Evolutionary conservation across 768 basidiomycete species (phyloP).

Genomic region (Termitomyces sp.): DNA sequence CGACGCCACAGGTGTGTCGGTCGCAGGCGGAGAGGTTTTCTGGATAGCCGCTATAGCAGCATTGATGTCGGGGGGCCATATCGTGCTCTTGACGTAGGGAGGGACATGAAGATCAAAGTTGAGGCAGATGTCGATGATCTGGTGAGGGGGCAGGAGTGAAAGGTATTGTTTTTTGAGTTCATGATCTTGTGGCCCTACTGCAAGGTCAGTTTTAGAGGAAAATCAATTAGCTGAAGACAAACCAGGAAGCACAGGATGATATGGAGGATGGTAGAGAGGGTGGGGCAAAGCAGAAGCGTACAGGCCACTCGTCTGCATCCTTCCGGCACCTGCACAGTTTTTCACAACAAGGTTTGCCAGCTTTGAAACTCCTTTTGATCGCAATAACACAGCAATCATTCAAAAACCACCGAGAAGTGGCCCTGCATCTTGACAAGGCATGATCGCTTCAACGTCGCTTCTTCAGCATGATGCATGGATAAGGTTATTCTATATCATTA

Average conservation of each 20-base stretch:
- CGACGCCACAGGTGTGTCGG: slow-evolving; percentile 14
- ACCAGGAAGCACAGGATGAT: slow-evolving; percentile 31
- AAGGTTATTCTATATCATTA: not conserved
- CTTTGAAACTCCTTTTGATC: slow-evolving; percentile 9
- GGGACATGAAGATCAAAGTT: slow-evolving; percentile 69
- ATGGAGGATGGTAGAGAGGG: slow-evolving; percentile 34
- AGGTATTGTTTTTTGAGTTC: slow-evolving; percentile 74
- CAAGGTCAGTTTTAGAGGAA: slow-evolving; percentile 15
- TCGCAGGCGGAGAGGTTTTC: slow-evolving; percentile 23
- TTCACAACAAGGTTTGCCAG: slow-evolving; percentile 54
- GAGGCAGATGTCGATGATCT: slow-evolving; percentile 80
- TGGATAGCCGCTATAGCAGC: slow-evolving; percentile 57
- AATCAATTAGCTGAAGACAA: slow-evolving; percentile 18
- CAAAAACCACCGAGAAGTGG: not conserved
- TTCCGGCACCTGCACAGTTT: slow-evolving; percentile 72
- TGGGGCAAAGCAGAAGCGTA: slow-evolving; percentile 32
- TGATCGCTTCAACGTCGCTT: not conserved
- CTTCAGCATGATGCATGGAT: not conserved
- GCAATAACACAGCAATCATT: slow-evolving; percentile 4
- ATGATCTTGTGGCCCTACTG: slow-evolving; percentile 42
- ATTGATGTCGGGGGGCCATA: slow-evolving; percentile 73
- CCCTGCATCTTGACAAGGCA: not conserved
- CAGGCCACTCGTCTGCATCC: slow-evolving; percentile 52
- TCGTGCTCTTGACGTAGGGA: slow-evolving; percentile 54
- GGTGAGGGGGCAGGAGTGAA: slow-evolving; percentile 58